Evolutionary conservation across 2,329 filamentous ascomycete species (phyloP), one percentile per base, ranked within the genome.

Genomic region (Talaromyces sp.): DNA sequence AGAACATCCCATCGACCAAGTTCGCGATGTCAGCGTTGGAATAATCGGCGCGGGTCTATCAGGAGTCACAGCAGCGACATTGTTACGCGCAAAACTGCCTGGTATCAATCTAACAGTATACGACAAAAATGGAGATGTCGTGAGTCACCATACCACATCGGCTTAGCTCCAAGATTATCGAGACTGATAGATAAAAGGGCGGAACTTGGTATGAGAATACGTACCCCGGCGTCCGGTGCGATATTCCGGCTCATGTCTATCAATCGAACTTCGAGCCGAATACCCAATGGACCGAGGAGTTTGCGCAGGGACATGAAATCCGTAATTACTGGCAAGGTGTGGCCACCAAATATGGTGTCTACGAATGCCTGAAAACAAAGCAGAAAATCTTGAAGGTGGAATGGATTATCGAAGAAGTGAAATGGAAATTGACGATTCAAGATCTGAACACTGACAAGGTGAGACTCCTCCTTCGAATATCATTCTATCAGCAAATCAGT

Each of bases 161-260:
- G n/a, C 7, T 33, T 18, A 7, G 6, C 18, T 1, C 48, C 18
- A 33, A 44, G 7, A 12, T 16, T n/a, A n/a, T 8, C 2, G 7
- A 39, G 21, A 25, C 42, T 63, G 5, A 59, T 28, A 18, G 21
- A n/a, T 28, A 16, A 1, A 63, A 80, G 78, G 80, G 79, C 44
- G 80, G 80, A 14, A 81, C 78, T 42, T 82, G 79, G 75, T 67
- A 77, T 65, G 76, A 80, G 61, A 82, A 81, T 60, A 75, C 73
- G 3, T 89, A 89, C 65, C 86, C 86, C 0, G 87, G 86, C 1
- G 85, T 88, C 0, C 78, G 86, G 46, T 91, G 88, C 67, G 87
- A 90, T 70, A 84, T 91, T 14, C 86, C 88, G 0, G 83, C 87
- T 0, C 86, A 89, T 70, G 86, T 88, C 21, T 91, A 91, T 68